Evolutionary conservation across 2,329 filamentous ascomycete genomes (phyloP).

Genomic region (Diaporthe batatas): DNA sequence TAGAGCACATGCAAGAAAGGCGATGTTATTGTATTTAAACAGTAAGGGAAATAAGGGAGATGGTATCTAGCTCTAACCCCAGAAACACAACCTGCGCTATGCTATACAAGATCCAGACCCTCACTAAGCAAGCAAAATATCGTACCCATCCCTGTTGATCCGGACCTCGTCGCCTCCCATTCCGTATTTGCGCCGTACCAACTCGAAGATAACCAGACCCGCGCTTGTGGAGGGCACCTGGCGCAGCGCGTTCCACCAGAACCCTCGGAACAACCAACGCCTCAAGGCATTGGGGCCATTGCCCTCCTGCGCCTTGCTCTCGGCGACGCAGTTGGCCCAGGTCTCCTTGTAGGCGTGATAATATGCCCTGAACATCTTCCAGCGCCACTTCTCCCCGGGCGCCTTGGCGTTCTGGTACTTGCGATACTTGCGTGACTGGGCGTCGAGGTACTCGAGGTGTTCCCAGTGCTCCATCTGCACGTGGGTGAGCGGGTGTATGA

Average conservation of each 20-base stretch:
- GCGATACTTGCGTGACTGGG: constrained; percentile 63
- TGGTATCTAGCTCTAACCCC: constrained; percentile 5
- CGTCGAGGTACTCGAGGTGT: constrained; percentile 79
- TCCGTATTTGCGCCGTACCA: constrained; percentile 80
- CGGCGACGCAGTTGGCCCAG: constrained; percentile 68
- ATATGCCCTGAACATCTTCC: constrained; percentile 73
- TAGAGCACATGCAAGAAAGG: not conserved
- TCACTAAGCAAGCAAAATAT: constrained; percentile 71
- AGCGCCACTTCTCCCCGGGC: constrained; percentile 53
- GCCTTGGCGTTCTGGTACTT: constrained; percentile 49
- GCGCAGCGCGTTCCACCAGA: constrained; percentile 78
- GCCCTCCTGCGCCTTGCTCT: constrained; percentile 69
- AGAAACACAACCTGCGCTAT: constrained; percentile 27
- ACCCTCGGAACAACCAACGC: constrained; percentile 78
- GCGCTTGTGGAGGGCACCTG: constrained; percentile 84
- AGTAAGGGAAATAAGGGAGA: not conserved
- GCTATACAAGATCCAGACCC: constrained; percentile 3
- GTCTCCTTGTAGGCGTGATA: constrained; percentile 80
- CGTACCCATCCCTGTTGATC: constrained; percentile 78
- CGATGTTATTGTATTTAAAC: not conserved
- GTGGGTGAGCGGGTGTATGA: constrained; percentile 79
- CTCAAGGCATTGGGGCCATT: constrained; percentile 53
- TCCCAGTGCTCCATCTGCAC: constrained; percentile 81
- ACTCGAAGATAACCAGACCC: constrained; percentile 82
- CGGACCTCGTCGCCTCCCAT: constrained; percentile 71